Evolutionary conservation across 148 eudicot species (phyloP).

Genomic region (Beta vulgaris): DNA sequence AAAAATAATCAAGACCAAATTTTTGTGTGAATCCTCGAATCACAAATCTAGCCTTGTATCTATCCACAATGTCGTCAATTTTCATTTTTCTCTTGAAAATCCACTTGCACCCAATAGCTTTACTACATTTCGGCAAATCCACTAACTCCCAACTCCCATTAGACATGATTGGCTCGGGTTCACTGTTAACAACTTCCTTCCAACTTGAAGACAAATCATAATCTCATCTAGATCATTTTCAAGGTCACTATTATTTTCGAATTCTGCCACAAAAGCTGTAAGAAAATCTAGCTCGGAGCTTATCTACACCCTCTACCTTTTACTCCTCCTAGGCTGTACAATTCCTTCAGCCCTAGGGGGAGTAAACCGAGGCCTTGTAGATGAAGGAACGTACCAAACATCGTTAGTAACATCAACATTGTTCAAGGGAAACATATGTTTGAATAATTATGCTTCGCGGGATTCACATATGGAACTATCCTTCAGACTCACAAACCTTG

Average conservation of each 20-base stretch:
- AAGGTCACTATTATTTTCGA: no score
- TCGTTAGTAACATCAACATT: no score
- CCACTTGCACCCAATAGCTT: no score
- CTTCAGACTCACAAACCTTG: no score
- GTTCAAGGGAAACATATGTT: no score
- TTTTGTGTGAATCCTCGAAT: neutral
- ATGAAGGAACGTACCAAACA: no score
- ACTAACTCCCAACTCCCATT: neutral
- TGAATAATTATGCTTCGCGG: no score
- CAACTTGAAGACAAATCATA: neutral
- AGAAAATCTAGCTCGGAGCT: neutral
- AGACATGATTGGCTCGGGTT: neutral
- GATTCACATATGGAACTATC: no score
- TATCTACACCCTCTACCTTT: neutral
- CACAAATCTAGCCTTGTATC: neutral
- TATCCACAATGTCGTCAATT: no score
- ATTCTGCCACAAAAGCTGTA: neutral
- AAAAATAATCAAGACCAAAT: neutral
- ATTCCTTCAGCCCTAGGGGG: no score
- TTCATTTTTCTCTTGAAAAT: no score
- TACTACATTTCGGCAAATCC: neutral
- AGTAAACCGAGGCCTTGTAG: no score
- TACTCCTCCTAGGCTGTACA: neutral
- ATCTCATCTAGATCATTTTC: neutral
- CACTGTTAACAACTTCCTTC: neutral